A percentile compares a stretch with the other conserved stretches of the same genome.
Conservation (phyloP, 2,329 filamentous ascomycete genomes). For the Cytospora paraplurivora region DNA sequence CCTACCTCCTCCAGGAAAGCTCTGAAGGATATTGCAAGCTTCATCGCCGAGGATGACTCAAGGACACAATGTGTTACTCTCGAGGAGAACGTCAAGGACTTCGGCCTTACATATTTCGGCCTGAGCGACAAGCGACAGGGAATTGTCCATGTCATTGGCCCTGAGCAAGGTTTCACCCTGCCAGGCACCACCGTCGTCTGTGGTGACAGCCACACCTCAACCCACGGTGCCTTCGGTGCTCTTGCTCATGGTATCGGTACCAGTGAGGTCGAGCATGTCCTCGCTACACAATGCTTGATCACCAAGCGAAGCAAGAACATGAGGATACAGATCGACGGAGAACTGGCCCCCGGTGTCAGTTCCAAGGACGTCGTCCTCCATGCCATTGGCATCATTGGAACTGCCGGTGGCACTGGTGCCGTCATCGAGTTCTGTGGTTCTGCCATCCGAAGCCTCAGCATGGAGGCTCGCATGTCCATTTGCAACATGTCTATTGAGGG, state of each 20-base stretch:
- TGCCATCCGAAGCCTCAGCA: constrained; percentile 83
- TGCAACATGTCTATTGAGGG: constrained; percentile 99
- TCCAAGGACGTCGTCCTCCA: constrained; percentile 95
- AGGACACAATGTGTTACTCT: constrained; percentile 92
- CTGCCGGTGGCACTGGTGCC: constrained; percentile 88
- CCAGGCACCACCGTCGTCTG: constrained; percentile 96
- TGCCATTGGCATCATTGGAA: constrained; percentile 91
- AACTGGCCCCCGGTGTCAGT: constrained; percentile 86
- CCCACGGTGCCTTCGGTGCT: constrained; percentile 93
- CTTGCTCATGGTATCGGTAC: constrained; percentile 97
- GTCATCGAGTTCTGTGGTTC: constrained; percentile 98
- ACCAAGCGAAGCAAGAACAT: constrained; percentile 98
- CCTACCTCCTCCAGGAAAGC: constrained; percentile 88
- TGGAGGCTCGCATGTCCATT: constrained; percentile 98
- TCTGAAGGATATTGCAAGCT: constrained; percentile 90
- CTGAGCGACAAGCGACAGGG: constrained; percentile 95
- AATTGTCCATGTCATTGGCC: constrained; percentile 97
- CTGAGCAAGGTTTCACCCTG: constrained; percentile 97
- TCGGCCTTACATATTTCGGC: constrained; percentile 95
- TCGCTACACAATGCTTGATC: constrained; percentile 93
- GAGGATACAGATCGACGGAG: constrained; percentile 92
- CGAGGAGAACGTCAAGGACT: constrained; percentile 96
- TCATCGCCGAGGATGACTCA: constrained; percentile 94
- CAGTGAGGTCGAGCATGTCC: constrained; percentile 96
- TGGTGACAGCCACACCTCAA: constrained; percentile 97